Percentiles rank a stretch among this genome's conserved stretches.
Evolutionary conservation across 2,329 filamentous ascomycete genomes (phyloP).

Genomic region (Talaromyces sp.): DNA sequence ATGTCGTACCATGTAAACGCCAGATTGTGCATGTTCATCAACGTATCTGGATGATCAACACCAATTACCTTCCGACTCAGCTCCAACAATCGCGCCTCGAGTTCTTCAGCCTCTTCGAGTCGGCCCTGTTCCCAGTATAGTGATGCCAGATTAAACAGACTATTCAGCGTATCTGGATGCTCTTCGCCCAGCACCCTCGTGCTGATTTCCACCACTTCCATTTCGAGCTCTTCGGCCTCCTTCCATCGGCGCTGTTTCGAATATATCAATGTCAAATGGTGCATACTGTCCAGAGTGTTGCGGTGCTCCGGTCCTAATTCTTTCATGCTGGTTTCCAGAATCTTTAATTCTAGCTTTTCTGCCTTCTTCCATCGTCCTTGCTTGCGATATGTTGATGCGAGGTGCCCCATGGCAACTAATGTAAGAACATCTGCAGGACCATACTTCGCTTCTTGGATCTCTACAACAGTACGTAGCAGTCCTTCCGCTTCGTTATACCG

Average conservation of each 20-base stretch:
- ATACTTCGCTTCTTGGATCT: neutral
- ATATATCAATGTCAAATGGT: slow-evolving; percentile 16
- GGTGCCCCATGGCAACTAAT: neutral
- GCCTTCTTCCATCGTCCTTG: slow-evolving; percentile 21
- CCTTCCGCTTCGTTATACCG: slow-evolving; percentile 20
- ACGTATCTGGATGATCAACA: slow-evolving; percentile 18
- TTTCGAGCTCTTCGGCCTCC: slow-evolving; percentile 22
- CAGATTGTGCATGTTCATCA: slow-evolving; percentile 9
- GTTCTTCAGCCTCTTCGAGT: neutral
- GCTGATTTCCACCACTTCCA: slow-evolving; percentile 17
- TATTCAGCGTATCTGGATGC: slow-evolving; percentile 15
- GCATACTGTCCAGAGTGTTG: slow-evolving; percentile 22
- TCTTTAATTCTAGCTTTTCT: slow-evolving; percentile 20
- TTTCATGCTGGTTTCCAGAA: slow-evolving; percentile 20
- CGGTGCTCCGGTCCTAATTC: slow-evolving; percentile 25
- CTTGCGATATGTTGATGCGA: slow-evolving; percentile 12
- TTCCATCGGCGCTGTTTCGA: slow-evolving; percentile 19
- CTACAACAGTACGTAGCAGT: neutral
- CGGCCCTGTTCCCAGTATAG: slow-evolving; percentile 8
- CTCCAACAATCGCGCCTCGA: neutral
- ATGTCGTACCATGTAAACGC: slow-evolving; percentile 4
- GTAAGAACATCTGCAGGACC: neutral
- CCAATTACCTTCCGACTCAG: neutral
- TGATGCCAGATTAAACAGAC: slow-evolving; percentile 21
- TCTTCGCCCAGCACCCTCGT: slow-evolving; percentile 22